phyloP scores from a whole-genome alignment of 192 early-diverging fungal species.

The Backusella australiensis region DNA sequence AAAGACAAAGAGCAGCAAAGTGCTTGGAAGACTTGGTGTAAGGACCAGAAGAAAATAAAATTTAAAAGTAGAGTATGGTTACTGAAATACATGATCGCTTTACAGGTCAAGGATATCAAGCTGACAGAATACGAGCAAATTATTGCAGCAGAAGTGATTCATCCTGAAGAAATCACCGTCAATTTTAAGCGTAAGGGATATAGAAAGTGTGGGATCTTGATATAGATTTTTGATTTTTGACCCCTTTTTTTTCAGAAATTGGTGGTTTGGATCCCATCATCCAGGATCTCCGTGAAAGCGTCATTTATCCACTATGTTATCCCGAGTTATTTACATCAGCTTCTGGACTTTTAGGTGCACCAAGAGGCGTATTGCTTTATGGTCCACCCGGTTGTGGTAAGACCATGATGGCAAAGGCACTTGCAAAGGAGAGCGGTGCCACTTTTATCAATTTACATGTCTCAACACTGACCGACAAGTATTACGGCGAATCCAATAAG shows the following conservation, averaged over 20 bases:
- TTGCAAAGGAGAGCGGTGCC: slow-evolving; percentile 95
- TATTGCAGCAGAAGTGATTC: slow-evolving; percentile 92
- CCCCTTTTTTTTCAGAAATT: slow-evolving; percentile 53
- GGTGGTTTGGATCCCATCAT: slow-evolving; percentile 93
- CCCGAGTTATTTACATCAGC: slow-evolving; percentile 87
- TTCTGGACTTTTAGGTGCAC: slow-evolving; percentile 86
- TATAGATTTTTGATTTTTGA: background rate
- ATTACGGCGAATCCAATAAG: slow-evolving; percentile 97
- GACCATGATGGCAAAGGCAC: slow-evolving; percentile 98
- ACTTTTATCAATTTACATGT: slow-evolving; percentile 98
- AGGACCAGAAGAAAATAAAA: background rate
- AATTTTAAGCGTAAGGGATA: slow-evolving; percentile 66
- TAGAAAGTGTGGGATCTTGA: too few species aligned
- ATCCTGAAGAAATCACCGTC: slow-evolving; percentile 87
- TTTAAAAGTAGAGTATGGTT: background rate
- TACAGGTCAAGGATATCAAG: slow-evolving; percentile 63
- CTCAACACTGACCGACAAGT: slow-evolving; percentile 96
- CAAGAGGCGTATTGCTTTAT: slow-evolving; percentile 94
- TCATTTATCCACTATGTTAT: slow-evolving; percentile 94
- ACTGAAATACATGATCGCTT: background rate
- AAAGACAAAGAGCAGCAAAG: slow-evolving; percentile 69
- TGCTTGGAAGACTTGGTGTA: slow-evolving; percentile 70
- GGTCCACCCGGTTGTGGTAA: slow-evolving; percentile 97
- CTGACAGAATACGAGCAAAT: slow-evolving; percentile 92
- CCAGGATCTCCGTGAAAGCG: slow-evolving; percentile 87